Percentiles rank a stretch among this genome's conserved stretches.
phyloP scores from a whole-genome alignment of 2,329 filamentous ascomycete genomes.

The Chaetomiaceae sp. region DNA sequence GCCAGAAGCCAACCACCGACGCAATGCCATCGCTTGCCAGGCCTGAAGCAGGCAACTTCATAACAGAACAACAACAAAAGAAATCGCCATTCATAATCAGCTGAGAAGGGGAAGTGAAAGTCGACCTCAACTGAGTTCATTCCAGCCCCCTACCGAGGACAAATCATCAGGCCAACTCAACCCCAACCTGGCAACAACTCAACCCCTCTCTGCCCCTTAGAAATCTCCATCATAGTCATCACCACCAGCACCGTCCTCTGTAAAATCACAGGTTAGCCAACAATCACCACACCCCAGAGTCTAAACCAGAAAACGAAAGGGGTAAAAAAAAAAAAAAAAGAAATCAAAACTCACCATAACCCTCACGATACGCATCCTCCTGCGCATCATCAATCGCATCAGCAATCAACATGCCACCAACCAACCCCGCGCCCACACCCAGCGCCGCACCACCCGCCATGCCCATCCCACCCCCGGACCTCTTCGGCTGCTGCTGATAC shows the following conservation, averaged over 20 bases:
- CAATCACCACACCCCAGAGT: conserved; percentile 18
- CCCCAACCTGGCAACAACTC: background rate
- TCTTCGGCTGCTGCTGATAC: no score
- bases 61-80: background rate
- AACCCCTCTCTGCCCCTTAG: conserved; percentile 24
- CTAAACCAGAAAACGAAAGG: no score
- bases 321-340: no score
- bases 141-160: no score
- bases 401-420: conserved; percentile 70
- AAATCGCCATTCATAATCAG: background rate
- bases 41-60: background rate
- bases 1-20: background rate
- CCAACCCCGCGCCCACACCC: conserved; percentile 73
- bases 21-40: background rate
- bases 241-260: conserved; percentile 32
- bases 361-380: conserved; percentile 53
- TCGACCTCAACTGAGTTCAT: no score
- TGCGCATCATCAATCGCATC: conserved; percentile 61
- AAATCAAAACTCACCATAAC: conserved; percentile 33
- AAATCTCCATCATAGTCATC: conserved; percentile 35
- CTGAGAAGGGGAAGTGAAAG: background rate
- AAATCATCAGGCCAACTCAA: no score
- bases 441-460: conserved; percentile 65
- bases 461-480: conserved; percentile 49
- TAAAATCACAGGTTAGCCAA: conserved; percentile 22